Evolutionary conservation across 2,329 filamentous ascomycete species (phyloP).

Genomic region (Colletotrichum magnum): DNA sequence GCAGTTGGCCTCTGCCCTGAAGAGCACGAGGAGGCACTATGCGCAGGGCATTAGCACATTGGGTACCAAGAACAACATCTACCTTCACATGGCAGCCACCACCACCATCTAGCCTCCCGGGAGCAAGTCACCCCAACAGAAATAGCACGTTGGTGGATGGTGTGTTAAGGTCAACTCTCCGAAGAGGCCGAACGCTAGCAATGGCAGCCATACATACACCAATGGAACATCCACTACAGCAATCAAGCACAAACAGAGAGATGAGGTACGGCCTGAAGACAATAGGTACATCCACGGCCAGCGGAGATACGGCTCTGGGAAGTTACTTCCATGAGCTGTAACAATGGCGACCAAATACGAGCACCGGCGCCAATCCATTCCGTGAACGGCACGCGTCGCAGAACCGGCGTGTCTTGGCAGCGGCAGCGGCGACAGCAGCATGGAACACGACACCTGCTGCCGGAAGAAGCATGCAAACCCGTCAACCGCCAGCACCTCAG

Average conservation of each 20-base stretch:
- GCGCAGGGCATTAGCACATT: background rate
- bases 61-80: constrained; percentile 1
- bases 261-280: background rate
- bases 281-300: no score
- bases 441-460: background rate
- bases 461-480: no score
- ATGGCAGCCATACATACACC: constrained; percentile 2
- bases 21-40: constrained; percentile 4
- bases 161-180: background rate
- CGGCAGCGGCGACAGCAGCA: background rate
- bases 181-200: constrained; percentile 4
- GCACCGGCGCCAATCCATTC: constrained; percentile 36
- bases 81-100: constrained; percentile 32
- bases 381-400: constrained; percentile 30
- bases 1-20: background rate
- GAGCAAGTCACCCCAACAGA: constrained; percentile 33
- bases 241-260: background rate
- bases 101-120: background rate
- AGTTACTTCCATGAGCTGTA: background rate
- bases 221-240: constrained; percentile 12
- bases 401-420: constrained; percentile 31
- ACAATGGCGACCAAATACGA: constrained; percentile 25
- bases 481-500: no score
- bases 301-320: no score
- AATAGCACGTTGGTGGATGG: constrained; percentile 15